Evolutionary conservation across 192 early-diverging fungal species (phyloP).

Genomic region (Cladochytrium replicatum): DNA sequence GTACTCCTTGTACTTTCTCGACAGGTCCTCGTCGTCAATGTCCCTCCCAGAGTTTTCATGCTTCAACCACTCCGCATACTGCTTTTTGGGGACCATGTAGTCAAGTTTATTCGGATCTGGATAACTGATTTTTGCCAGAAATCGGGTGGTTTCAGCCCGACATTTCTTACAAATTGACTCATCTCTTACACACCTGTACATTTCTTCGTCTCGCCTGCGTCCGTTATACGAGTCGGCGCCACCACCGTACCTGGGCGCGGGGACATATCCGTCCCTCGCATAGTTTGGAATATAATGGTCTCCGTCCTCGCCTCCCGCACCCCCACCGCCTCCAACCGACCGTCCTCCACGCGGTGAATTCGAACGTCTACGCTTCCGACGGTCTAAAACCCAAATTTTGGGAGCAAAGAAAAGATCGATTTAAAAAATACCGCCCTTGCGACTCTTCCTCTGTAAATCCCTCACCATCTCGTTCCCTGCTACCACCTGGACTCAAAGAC

Average conservation of each 20-base stretch:
- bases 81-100: conserved; percentile 51
- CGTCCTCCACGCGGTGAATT: no score
- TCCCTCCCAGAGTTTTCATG: conserved; percentile 46
- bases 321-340: conserved; percentile 1
- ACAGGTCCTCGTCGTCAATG: conserved; percentile 68
- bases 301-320: conserved; percentile 36
- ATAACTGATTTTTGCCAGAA: neutral
- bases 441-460: no score
- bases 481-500: conserved; percentile 5
- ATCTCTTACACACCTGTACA: conserved; percentile 2
- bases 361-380: no score
- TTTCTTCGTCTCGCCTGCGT: conserved; percentile 10
- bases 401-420: no score
- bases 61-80: conserved; percentile 61
- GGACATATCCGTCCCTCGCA: conserved; percentile 63
- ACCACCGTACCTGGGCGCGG: conserved; percentile 40
- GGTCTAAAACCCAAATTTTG: no score
- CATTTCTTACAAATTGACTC: conserved; percentile 2
- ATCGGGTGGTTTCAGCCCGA: neutral
- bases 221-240: conserved; percentile 23
- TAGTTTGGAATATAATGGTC: conserved; percentile 84
- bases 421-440: no score
- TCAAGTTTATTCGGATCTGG: conserved; percentile 69
- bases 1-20: conserved; percentile 71
- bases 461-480: no score